phyloP scores from a whole-genome alignment of 345 rosid genomes.

The Rubroshorea leprosula region DNA sequence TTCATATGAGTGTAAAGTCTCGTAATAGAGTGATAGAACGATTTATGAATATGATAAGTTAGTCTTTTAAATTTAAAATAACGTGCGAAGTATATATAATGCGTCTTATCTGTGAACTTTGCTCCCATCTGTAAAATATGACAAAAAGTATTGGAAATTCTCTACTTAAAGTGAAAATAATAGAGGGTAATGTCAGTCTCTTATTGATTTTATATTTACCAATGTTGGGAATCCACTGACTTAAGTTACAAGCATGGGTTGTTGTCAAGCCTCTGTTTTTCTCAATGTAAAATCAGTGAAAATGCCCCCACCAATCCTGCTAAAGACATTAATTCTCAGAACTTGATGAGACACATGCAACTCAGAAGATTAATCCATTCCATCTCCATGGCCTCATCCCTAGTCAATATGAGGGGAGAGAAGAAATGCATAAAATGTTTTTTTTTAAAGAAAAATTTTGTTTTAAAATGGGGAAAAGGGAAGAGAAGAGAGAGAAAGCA shows the following conservation, averaged over 20 bases:
- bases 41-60: too few species aligned
- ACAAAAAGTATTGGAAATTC: too few species aligned
- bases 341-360: constrained; percentile 34
- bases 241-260: constrained; percentile 28
- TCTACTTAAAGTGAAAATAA: too few species aligned
- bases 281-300: constrained; percentile 16
- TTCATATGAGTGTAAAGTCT: too few species aligned
- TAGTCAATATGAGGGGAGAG: constrained; percentile 1
- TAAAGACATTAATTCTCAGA: constrained; percentile 34
- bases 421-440: neutral
- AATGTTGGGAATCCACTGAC: constrained; percentile 12
- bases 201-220: too few species aligned
- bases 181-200: too few species aligned
- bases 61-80: too few species aligned
- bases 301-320: constrained; percentile 36
- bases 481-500: neutral
- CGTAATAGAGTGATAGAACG: too few species aligned
- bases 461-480: neutral
- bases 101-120: too few species aligned
- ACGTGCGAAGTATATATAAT: too few species aligned
- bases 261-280: constrained; percentile 7
- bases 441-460: neutral
- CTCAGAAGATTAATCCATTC: constrained; percentile 21
- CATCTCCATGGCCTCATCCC: too few species aligned
- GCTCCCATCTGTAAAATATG: too few species aligned